Percentiles rank a stretch among this genome's conserved stretches.
phyloP scores from a whole-genome alignment of 345 rosid genomes.

The Eucalyptus shirleyi region DNA sequence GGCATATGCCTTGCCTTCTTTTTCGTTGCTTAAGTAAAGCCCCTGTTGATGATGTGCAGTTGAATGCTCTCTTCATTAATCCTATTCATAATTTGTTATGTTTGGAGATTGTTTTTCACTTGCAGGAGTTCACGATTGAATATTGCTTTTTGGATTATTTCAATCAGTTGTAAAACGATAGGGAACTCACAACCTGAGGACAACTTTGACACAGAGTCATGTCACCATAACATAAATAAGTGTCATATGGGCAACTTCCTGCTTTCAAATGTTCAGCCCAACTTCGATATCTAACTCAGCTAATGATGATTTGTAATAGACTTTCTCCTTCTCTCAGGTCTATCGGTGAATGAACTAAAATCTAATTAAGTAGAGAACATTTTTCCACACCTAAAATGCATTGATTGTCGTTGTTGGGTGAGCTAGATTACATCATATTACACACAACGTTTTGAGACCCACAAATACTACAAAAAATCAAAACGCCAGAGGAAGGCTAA shows the following conservation, averaged over 20 bases:
- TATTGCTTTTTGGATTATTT: background rate
- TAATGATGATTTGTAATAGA: background rate
- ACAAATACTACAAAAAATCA: background rate
- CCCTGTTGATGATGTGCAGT: background rate
- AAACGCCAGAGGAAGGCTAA: background rate
- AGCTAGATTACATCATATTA: background rate
- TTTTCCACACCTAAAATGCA: background rate
- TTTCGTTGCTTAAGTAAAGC: background rate
- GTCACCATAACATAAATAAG: background rate
- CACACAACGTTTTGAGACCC: background rate
- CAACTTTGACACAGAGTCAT: background rate
- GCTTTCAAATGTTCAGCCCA: background rate
- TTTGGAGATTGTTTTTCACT: background rate
- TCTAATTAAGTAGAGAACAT: background rate
- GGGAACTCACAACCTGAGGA: background rate
- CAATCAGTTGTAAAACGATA: background rate
- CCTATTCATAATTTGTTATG: background rate
- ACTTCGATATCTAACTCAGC: background rate
- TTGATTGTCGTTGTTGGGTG: background rate
- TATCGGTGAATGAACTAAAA: background rate
- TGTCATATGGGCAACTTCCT: background rate
- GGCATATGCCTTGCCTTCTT: background rate
- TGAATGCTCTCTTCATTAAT: background rate
- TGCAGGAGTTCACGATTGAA: background rate
- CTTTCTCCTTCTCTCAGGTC: background rate